Conservation (phyloP, 2,329 filamentous ascomycete genomes). For the Trichoderma atroviride region DNA sequence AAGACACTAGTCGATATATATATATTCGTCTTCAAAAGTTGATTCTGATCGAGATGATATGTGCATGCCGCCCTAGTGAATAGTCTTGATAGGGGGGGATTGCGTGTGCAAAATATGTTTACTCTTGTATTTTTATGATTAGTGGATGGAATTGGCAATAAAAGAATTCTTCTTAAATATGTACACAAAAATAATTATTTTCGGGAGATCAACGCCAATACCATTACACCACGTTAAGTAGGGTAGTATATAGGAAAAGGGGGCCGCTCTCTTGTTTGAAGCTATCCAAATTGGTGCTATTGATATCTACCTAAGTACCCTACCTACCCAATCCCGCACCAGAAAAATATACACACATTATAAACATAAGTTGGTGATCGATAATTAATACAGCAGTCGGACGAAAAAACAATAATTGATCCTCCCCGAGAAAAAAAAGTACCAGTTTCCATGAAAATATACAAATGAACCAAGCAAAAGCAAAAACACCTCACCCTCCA, state of each 20-base stretch:
- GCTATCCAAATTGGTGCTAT: slow-evolving; percentile 17
- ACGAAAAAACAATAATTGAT: not conserved
- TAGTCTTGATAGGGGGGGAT: not conserved
- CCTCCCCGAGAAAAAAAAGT: not conserved
- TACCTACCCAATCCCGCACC: slow-evolving; percentile 7
- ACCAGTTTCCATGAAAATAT: not conserved
- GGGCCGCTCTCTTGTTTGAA: not conserved
- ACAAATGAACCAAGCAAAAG: not conserved
- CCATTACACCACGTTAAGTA: not conserved
- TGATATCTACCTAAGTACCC: slow-evolving; percentile 17
- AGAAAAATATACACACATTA: slow-evolving; percentile 12
- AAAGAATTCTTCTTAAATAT: not conserved
- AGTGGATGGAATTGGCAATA: not conserved
- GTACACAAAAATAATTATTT: not conserved
- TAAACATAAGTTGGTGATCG: slow-evolving; percentile 17
- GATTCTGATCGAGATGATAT: slow-evolving; percentile 22
- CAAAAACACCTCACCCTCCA: not conserved
- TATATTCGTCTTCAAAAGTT: slow-evolving; percentile 12
- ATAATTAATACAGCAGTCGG: slow-evolving; percentile 25
- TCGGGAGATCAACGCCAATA: not conserved
- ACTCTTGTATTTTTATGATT: slow-evolving; percentile 12
- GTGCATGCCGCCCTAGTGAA: slow-evolving; percentile 21
- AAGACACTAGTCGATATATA: slow-evolving; percentile 37
- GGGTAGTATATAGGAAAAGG: no score
- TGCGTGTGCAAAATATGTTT: slow-evolving; percentile 18